Conservation (phyloP, 2,329 filamentous ascomycete genomes). For the Ascochyta lentis region DNA sequence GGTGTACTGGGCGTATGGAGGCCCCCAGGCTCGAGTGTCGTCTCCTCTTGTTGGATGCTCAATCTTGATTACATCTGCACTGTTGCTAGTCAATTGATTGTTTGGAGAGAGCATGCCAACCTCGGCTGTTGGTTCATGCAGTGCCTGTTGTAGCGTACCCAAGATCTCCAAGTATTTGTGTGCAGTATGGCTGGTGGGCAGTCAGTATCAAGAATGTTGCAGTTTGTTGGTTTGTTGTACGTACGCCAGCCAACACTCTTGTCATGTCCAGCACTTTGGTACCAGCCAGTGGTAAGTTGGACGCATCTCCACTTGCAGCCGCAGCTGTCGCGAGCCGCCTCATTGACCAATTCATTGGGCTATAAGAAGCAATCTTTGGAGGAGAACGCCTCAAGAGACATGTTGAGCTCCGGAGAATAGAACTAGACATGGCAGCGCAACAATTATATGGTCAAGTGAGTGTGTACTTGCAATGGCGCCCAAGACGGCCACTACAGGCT, state of each 20-base stretch:
- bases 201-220: slow-evolving; percentile 22
- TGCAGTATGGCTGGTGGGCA: slow-evolving; percentile 81
- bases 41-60: slow-evolving; percentile 81
- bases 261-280: slow-evolving; percentile 96
- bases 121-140: slow-evolving; percentile 45
- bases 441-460: slow-evolving; percentile 3
- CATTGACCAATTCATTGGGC: slow-evolving; percentile 20
- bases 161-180: slow-evolving; percentile 93
- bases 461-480: slow-evolving; percentile 12
- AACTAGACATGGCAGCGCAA: slow-evolving; percentile 20
- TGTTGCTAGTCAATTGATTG: slow-evolving; percentile 48
- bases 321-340: slow-evolving; percentile 54
- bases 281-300: slow-evolving; percentile 76
- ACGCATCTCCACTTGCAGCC: slow-evolving; percentile 47
- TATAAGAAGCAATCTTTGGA: slow-evolving; percentile 1
- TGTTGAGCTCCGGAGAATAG: slow-evolving; percentile 25
- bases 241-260: slow-evolving; percentile 88
- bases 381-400: slow-evolving; percentile 13
- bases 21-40: slow-evolving; percentile 95
- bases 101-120: slow-evolving; percentile 26
- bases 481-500: slow-evolving; percentile 4
- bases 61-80: slow-evolving; percentile 95
- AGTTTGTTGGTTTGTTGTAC: slow-evolving; percentile 41
- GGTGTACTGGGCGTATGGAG: slow-evolving; percentile 85
- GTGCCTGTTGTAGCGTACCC: slow-evolving; percentile 67